Conservation (phyloP, 192 early-diverging fungal species). For the Cladochytrium replicatum region DNA sequence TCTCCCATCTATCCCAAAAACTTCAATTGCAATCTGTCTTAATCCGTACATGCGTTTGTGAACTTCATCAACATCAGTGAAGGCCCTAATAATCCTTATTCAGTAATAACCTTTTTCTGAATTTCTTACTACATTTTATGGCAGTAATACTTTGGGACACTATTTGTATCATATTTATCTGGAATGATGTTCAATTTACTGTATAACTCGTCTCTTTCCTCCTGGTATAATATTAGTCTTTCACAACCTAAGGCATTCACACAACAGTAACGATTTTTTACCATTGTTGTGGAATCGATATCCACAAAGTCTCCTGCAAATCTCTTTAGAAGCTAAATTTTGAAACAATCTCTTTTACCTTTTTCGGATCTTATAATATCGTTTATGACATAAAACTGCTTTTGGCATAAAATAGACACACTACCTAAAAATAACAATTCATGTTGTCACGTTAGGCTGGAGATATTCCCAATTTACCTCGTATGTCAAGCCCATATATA, state of each 20-base stretch:
- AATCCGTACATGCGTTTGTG: slow-evolving; percentile 54
- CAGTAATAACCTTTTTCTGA: slow-evolving; percentile 4
- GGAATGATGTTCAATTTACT: no score
- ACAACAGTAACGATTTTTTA: neutral
- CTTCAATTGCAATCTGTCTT: slow-evolving; percentile 63
- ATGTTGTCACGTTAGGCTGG: slow-evolving; percentile 9
- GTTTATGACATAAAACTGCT: slow-evolving; percentile 65
- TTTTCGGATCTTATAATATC: slow-evolving; percentile 18
- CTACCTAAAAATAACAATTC: slow-evolving; percentile 37
- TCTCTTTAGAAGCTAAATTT: no score
- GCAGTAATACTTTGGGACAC: slow-evolving; percentile 2
- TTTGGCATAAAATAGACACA: slow-evolving; percentile 52
- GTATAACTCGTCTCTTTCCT: no score
- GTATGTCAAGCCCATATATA: slow-evolving; percentile 56
- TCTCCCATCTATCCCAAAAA: slow-evolving; percentile 62
- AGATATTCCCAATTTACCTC: slow-evolving; percentile 40
- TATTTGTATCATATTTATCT: slow-evolving; percentile 11
- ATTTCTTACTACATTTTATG: slow-evolving; percentile 1
- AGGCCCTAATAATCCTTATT: slow-evolving; percentile 22
- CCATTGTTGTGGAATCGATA: slow-evolving; percentile 21
- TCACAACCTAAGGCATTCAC: neutral
- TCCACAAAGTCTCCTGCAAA: slow-evolving; percentile 63
- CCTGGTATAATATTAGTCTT: slow-evolving; percentile 9
- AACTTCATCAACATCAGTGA: slow-evolving; percentile 54
- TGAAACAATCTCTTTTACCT: no score